Evolutionary conservation across 1,284 basidiomycete genomes (phyloP).

Genomic region (Amylostereum areolatum): DNA sequence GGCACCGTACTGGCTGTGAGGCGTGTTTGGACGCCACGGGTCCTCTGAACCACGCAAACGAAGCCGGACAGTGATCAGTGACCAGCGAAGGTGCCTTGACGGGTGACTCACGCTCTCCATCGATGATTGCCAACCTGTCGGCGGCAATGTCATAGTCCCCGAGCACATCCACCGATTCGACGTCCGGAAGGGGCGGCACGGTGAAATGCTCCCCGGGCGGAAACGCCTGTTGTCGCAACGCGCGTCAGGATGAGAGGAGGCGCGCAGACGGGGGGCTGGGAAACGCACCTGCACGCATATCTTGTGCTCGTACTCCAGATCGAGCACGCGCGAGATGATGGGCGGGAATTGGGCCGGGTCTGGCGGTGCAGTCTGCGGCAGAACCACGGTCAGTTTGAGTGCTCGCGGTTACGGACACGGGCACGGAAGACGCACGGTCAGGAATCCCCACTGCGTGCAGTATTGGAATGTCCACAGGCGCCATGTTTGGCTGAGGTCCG

Average conservation of each 20-base stretch:
- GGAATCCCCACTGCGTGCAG: constrained; percentile 95
- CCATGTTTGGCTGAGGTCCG: constrained; percentile 67
- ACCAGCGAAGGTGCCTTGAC: too few relatives aligned
- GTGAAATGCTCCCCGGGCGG: constrained; percentile 70
- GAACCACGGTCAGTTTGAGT: too few relatives aligned
- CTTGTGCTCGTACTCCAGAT: constrained; percentile 73
- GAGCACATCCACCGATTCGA: constrained; percentile 73
- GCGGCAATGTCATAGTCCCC: constrained; percentile 74
- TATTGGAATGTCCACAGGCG: constrained; percentile 89
- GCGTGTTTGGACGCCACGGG: constrained; percentile 87
- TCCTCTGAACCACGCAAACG: constrained; percentile 60
- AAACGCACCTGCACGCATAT: constrained; percentile 73
- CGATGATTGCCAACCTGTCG: constrained; percentile 81
- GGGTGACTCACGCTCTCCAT: constrained; percentile 72
- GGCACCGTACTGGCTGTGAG: constrained; percentile 77
- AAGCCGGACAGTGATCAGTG: too few relatives aligned
- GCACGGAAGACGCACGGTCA: constrained; percentile 45
- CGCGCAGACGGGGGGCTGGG: too few relatives aligned
- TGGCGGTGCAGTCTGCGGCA: constrained; percentile 62
- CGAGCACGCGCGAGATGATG: constrained; percentile 73
- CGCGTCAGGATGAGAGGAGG: too few relatives aligned
- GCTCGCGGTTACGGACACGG: too few relatives aligned
- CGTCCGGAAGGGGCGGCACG: constrained; percentile 71
- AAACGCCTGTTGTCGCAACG: too few relatives aligned
- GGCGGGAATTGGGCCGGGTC: constrained; percentile 47